Evolutionary conservation across 208 protist species (phyloP).

Genomic region (Acanthamoeba sp.): DNA sequence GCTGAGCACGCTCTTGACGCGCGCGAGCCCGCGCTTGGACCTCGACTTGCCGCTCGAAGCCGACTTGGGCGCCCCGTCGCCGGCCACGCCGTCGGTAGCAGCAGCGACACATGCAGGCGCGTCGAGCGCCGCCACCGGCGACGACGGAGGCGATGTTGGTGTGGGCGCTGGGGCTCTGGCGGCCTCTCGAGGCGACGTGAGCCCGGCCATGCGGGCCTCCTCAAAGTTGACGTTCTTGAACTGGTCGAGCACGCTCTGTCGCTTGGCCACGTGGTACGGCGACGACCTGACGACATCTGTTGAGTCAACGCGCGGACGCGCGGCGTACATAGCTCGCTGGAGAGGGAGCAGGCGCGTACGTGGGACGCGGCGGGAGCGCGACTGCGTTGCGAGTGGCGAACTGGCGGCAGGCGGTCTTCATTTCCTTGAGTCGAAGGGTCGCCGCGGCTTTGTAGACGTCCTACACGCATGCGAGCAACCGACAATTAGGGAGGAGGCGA

Average conservation of each 20-base stretch:
- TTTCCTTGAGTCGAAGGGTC: neutral
- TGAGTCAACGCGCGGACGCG: neutral
- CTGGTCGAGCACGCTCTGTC: constrained; percentile 33
- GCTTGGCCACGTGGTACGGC: constrained; percentile 38
- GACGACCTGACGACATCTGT: constrained; percentile 29
- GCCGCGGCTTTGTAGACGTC: neutral
- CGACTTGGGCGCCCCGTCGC: neutral
- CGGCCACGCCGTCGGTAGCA: no score
- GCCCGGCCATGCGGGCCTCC: neutral
- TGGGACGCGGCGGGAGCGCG: neutral
- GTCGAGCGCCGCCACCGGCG: neutral
- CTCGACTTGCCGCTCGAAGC: neutral
- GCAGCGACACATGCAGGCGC: no score
- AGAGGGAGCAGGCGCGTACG: neutral
- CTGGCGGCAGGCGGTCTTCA: constrained; percentile 20
- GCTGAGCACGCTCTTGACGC: constrained; percentile 10
- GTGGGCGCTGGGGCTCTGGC: neutral
- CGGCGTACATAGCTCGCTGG: no score
- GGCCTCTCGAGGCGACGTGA: neutral
- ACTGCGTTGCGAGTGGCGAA: constrained; percentile 17
- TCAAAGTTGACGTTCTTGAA: constrained; percentile 47
- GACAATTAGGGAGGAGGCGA: no score
- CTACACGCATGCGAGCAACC: neutral
- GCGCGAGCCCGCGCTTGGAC: neutral
- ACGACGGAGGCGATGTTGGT: neutral